A percentile compares a stretch with the other conserved stretches of the same genome.
phyloP scores from a whole-genome alignment of 306 rosid genomes.

The Corylus heterophylla region DNA sequence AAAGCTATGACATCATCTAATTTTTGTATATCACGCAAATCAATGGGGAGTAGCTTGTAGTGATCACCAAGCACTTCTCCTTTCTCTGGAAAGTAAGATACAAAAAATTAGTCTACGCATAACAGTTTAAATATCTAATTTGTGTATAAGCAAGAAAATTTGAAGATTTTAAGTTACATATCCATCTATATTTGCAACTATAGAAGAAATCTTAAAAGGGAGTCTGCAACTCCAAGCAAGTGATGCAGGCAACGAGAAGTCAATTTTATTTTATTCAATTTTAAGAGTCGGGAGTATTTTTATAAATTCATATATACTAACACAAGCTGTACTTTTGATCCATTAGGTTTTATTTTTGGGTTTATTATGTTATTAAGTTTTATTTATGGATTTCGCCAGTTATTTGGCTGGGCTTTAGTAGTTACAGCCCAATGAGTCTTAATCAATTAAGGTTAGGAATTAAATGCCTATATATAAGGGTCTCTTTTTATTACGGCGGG shows the following conservation, averaged over 20 bases:
- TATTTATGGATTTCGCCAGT: too few species aligned
- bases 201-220: background rate
- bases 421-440: too few species aligned
- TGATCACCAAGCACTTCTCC: slow-evolving; percentile 87
- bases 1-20: slow-evolving; percentile 60
- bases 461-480: too few species aligned
- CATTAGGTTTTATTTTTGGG: too few species aligned
- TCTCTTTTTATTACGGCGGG: too few species aligned
- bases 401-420: too few species aligned
- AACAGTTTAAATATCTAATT: background rate
- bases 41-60: slow-evolving; percentile 85
- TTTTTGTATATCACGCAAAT: slow-evolving; percentile 62
- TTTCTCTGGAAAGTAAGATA: slow-evolving; percentile 59
- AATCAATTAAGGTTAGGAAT: too few species aligned
- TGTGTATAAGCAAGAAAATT: background rate
- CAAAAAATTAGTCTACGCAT: background rate
- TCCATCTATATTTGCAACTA: background rate
- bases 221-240: background rate
- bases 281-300: too few species aligned
- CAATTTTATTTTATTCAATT: too few species aligned
- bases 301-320: too few species aligned
- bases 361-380: too few species aligned
- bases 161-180: background rate
- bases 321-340: too few species aligned
- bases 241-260: background rate